phyloP scores from a whole-genome alignment of 352 stramenopile genomes.

The Pythium monospermum region DNA sequence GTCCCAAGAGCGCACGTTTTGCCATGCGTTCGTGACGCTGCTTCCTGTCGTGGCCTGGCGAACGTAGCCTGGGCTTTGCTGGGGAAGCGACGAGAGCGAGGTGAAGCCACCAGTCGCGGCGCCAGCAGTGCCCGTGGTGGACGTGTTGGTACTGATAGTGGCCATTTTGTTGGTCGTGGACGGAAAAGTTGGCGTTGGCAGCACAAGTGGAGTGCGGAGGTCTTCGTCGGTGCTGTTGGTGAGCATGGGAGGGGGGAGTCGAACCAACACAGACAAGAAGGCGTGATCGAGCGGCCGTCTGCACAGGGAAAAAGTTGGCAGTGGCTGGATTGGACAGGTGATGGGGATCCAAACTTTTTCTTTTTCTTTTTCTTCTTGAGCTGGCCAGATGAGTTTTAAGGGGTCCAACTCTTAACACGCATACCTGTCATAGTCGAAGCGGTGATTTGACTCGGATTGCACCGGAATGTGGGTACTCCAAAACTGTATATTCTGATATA shows the following conservation, averaged over 20 bases:
- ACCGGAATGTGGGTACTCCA: too few relatives aligned
- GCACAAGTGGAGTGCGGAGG: conserved; percentile 16
- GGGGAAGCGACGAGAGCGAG: conserved; percentile 21
- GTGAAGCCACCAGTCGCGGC: conserved; percentile 17
- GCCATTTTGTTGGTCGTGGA: conserved; percentile 2
- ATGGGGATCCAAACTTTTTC: conserved; percentile 10
- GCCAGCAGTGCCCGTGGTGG: neutral
- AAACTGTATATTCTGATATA: neutral
- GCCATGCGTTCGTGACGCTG: conserved; percentile 9
- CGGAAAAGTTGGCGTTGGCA: conserved; percentile 1
- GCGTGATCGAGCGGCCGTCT: neutral
- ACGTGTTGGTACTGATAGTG: neutral
- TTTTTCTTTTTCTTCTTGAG: conserved; percentile 18
- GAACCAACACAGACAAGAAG: neutral
- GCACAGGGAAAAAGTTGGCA: conserved; percentile 3
- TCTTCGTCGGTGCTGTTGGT: conserved; percentile 13
- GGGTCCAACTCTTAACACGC: neutral
- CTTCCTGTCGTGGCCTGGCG: too few relatives aligned
- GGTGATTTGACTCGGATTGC: too few relatives aligned
- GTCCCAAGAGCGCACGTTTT: conserved; percentile 59
- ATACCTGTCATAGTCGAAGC: too few relatives aligned
- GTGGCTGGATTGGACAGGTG: neutral
- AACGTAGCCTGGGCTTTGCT: conserved; percentile 14
- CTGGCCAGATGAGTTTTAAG: conserved; percentile 8
- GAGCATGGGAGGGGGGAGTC: neutral